These are phyloP conservation scores for Colletotrichum karsti DNA, from an alignment of 2,329 filamentous ascomycete species.

Conservation along the genomic window DNA sequence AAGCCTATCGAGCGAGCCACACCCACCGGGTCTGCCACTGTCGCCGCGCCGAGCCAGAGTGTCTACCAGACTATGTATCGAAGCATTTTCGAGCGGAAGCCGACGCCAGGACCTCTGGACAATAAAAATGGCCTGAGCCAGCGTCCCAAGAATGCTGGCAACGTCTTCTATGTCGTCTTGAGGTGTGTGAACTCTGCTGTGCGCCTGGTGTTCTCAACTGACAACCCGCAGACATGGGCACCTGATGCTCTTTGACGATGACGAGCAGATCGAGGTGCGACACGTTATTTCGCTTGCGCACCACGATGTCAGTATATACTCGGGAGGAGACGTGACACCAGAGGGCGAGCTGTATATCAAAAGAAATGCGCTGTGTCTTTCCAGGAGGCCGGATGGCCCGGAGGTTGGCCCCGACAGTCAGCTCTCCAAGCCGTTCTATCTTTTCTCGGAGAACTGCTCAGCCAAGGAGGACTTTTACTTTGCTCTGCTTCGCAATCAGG, in stretches of 20 bases:
- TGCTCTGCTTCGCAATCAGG: conserved; percentile 85
- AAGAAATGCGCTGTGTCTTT: conserved; percentile 85
- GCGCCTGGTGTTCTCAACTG: conserved; percentile 1
- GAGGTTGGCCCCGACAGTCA: conserved; percentile 64
- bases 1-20: conserved; percentile 90
- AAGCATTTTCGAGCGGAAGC: conserved; percentile 89
- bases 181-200: conserved; percentile 62
- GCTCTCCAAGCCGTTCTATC: conserved; percentile 83
- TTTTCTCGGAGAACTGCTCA: conserved; percentile 95
- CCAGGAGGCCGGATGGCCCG: conserved; percentile 66
- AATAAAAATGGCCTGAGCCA: conserved; percentile 57
- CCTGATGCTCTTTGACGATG: conserved; percentile 96
- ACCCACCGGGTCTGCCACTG: conserved; percentile 77
- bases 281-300: conserved; percentile 94
- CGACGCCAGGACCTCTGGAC: conserved; percentile 54
- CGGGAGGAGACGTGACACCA: conserved; percentile 78
- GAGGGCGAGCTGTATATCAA: conserved; percentile 98
- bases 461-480: conserved; percentile 99
- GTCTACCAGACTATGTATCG: conserved; percentile 99
- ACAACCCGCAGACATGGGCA: conserved; percentile 79
- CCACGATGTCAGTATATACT: conserved; percentile 86
- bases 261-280: conserved; percentile 92
- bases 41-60: conserved; percentile 84
- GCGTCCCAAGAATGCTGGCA: conserved; percentile 74
- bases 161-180: conserved; percentile 92